Evolutionary conservation across 2,329 filamentous ascomycete species (phyloP), one percentile per base, ranked within the genome.

Genomic region (Samsoniella hepiali): DNA sequence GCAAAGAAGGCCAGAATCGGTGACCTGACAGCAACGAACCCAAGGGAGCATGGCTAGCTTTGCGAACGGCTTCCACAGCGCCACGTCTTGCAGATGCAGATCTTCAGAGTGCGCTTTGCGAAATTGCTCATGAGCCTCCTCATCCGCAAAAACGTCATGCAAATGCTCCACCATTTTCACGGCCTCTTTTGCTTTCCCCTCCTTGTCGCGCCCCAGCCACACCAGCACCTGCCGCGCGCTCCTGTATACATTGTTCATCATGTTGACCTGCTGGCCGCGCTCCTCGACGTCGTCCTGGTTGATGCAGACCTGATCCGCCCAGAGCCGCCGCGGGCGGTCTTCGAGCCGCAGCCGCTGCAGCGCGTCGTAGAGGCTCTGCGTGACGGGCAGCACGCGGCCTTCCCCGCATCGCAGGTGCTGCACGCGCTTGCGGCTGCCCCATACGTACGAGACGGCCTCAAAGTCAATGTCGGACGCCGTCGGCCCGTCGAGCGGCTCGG

Each of bases 261-360:
- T 63, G 38, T 67, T 67, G n/a, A 78, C 75, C 69, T 78, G 76
- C 6, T 68, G 67, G 56, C 71, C 72, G 47, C 75, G 71, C 65
- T 78, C 76, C 3, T 63, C 65, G 17, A 73, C 66, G 51, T 78
- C 72, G 3, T 70, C 69, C 63, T 78, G 76, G 62, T 78, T 76
- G 62, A 78, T 77, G 66, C 76, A 78, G 49, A 78, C 68, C 66
- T 78, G 76, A 44, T 78, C 76, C 3, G 77, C 72, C 76, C 76
- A 78, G 7, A 78, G 67, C 36, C 74, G 66, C 3, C 74, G 70
- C 36, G 66, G 65, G 29, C 40, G 32, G 13, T 68, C 68, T 22
- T 68, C 50, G 45, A 68, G 67, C 53, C 74, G 68, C 63, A 76
- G 60, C 3, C 73, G 69, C 17, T 58, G 63, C 31, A 76, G 67